These are phyloP conservation scores for Dioscorea zingiberensis DNA, from an alignment of 106 monocot genomes.

Conservation along the genomic window DNA sequence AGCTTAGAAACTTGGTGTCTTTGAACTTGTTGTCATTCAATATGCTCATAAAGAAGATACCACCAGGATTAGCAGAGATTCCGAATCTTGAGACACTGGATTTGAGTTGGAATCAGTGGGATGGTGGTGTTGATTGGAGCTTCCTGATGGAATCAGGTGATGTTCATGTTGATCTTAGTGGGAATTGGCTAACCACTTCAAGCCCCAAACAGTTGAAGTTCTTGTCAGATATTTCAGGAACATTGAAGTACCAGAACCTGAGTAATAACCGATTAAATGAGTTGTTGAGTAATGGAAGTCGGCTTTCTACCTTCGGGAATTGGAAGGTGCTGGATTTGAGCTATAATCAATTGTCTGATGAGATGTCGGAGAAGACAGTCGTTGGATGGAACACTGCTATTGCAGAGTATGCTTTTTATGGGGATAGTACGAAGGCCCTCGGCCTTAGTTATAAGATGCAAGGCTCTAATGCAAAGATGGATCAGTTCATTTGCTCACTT, in stretches of 20 bases:
- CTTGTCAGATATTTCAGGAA: constrained; percentile 73
- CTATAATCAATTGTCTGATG: constrained; percentile 72
- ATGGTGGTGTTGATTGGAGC: constrained; percentile 82
- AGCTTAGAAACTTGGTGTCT: constrained; percentile 36
- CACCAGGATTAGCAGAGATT: constrained; percentile 46
- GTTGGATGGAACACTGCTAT: constrained; percentile 83
- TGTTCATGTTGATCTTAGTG: constrained; percentile 76
- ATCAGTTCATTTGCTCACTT: no score
- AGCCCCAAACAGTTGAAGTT: constrained; percentile 68
- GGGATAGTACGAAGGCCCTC: constrained; percentile 67
- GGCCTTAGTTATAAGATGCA: constrained; percentile 62
- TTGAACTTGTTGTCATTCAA: constrained; percentile 73
- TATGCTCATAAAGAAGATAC: constrained; percentile 45
- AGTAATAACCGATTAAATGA: constrained; percentile 81
- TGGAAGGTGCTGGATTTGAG: constrained; percentile 92
- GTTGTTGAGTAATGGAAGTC: constrained; percentile 66
- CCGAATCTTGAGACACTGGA: constrained; percentile 45
- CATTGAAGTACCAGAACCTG: constrained; percentile 77
- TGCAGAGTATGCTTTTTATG: constrained; percentile 69
- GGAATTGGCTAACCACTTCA: constrained; percentile 62
- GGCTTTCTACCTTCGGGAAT: constrained; percentile 90
- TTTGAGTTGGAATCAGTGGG: constrained; percentile 78
- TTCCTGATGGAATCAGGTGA: constrained; percentile 61
- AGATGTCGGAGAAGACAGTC: constrained; percentile 72
- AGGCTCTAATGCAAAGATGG: no score